Base-by-base conservation (phyloP, 2,329 filamentous ascomycete species). In the Fusarium sp. region DNA sequence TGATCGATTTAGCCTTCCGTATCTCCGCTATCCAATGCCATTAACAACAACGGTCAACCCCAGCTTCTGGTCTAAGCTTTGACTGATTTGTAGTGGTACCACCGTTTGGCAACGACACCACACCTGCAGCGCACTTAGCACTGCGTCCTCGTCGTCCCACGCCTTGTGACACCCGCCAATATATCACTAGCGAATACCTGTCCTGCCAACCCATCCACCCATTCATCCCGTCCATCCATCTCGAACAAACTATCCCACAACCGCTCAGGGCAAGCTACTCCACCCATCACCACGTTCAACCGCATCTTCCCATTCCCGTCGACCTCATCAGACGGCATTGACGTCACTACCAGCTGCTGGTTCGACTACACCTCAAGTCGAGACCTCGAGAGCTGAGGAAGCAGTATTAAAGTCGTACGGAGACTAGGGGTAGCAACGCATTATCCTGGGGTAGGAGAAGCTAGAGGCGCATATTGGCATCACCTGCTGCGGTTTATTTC, bases 301-400 rank as follows among this genome's bases (percentile, higher is more conserved):
- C 31, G 44, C 44, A 38, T 70, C 54, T 60, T 58, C 58, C 44
- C 56, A 46, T 64, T 69, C 50, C 57, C 57, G 58, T 41, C 41
- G 37, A 28, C 47, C 41, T 61, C 66, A 71, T 74, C 72, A 74
- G 72, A 71, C 69, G 72, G 72, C 72, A 71, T 74, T 74, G 72
- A 74, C 72, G 72, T 74, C 72, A 74, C 64, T 41, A 56, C 31
- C 42, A 38, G 50, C 54, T 42, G 52, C 57, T 68, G 53, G 49
- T 58, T 53, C 47, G 47, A 60, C 57, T 46, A 56, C 44, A 29
- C 48, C 38, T 56, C 60, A 53, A 53, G 46, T 54, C 50, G 64
- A 35, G 44, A 55, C 67, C 52, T 52, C 48, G 46, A 50, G 48
- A 43, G 44, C 57, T 64, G 39, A 69, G 47, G 33, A 46, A 47